Evolutionary conservation across 139 green algal genomes (phyloP).

Genomic region (Chlamydomonas incerta): DNA sequence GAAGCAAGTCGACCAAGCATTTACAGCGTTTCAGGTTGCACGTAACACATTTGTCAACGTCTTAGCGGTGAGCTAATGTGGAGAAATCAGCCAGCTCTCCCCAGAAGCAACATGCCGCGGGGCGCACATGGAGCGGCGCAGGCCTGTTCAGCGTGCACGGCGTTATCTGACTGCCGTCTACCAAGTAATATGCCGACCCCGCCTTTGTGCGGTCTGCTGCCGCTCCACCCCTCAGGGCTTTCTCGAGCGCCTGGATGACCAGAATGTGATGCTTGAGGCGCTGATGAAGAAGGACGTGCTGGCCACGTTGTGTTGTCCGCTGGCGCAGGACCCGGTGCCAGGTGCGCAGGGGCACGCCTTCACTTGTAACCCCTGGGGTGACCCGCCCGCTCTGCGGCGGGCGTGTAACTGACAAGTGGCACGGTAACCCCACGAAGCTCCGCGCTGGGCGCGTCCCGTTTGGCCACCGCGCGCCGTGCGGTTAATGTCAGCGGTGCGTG

Average conservation of each 20-base stretch:
- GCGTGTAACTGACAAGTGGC: too few relatives aligned
- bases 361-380: too few relatives aligned
- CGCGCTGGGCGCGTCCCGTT: too few relatives aligned
- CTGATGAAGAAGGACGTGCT: conserved; percentile 64
- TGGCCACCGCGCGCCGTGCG: too few relatives aligned
- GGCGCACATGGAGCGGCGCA: too few relatives aligned
- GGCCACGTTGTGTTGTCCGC: conserved; percentile 56
- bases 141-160: too few relatives aligned
- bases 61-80: neutral
- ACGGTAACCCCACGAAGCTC: too few relatives aligned
- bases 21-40: conserved; percentile 54
- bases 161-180: too few relatives aligned
- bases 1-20: conserved; percentile 61
- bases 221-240: conserved; percentile 45
- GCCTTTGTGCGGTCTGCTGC: neutral
- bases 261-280: conserved; percentile 55
- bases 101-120: too few relatives aligned
- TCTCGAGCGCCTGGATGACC: conserved; percentile 37
- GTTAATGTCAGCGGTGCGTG: too few relatives aligned
- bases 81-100: neutral
- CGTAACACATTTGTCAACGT: conserved; percentile 52
- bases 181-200: neutral
- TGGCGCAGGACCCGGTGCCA: conserved; percentile 57
- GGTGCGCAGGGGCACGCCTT: neutral
- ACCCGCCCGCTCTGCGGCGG: too few relatives aligned